Conservation (phyloP, 202 grass and related monocot genomes). For the Eragrostis tef region DNA sequence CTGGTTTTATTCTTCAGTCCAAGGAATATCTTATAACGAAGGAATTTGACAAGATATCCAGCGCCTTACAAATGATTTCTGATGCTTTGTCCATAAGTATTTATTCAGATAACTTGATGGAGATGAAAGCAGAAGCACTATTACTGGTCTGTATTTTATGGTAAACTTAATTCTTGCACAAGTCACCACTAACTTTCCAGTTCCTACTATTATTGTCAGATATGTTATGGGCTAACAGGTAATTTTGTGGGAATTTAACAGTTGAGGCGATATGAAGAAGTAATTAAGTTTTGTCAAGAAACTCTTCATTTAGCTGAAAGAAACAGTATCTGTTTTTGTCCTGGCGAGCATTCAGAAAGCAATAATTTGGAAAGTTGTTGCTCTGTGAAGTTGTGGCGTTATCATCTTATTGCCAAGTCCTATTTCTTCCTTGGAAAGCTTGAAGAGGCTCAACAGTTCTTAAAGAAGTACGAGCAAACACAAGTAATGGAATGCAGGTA, state of each 20-base stretch:
- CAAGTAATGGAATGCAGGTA: conserved; percentile 59
- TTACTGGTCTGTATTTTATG: conserved; percentile 72
- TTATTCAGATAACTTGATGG: conserved; percentile 82
- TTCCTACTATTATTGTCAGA: conserved; percentile 26
- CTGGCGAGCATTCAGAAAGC: conserved; percentile 40
- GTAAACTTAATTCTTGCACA: conserved; percentile 46
- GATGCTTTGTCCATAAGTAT: conserved; percentile 68
- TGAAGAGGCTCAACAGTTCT: conserved; percentile 70
- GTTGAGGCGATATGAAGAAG: conserved; percentile 78
- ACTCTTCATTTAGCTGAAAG: conserved; percentile 59
- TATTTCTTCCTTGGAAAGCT: conserved; percentile 92
- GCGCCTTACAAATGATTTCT: conserved; percentile 69
- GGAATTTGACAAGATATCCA: conserved; percentile 60
- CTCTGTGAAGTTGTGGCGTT: conserved; percentile 62
- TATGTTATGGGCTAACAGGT: conserved; percentile 34
- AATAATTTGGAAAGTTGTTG: conserved; percentile 31
- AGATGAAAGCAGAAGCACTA: conserved; percentile 87
- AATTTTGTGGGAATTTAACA: conserved; percentile 48
- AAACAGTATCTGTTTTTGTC: conserved; percentile 50
- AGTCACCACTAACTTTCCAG: conserved; percentile 28
- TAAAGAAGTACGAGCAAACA: conserved; percentile 71
- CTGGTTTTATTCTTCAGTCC: conserved; percentile 61
- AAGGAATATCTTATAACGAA: conserved; percentile 60
- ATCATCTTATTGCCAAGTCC: conserved; percentile 69
- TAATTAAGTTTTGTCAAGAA: conserved; percentile 75